Base-by-base conservation (phyloP, 805 yeast genomes). In the Yarrowia deformans region DNA sequence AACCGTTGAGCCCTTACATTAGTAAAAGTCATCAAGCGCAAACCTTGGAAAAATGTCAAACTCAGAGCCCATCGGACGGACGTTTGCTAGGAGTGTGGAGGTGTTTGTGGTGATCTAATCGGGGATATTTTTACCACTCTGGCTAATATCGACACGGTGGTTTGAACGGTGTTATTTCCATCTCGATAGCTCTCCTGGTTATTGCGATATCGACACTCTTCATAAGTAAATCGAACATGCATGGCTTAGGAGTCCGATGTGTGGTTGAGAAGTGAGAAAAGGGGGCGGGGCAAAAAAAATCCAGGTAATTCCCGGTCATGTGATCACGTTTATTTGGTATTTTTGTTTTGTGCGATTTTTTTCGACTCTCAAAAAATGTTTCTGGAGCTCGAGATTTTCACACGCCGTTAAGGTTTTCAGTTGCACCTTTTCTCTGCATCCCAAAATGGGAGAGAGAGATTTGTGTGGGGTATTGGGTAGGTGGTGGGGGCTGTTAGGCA, bases 341-440 rank as follows among this genome's bases (percentile, higher is more conserved):
- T n/a, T n/a, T n/a, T n/a, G n/a, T n/a, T n/a, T n/a, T n/a, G n/a
- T n/a, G n/a, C n/a, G n/a, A n/a, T n/a, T 23, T 23, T 23, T 23
- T 2, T 4, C 29, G 4, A 23, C 29, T 4, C 3, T 4, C 29
- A 23, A 4, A 23, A 23, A 23, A 23, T 4, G 13, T 34, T 52
- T 13, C 34, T 5, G 5, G n/a, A 8, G 60, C 63, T 56, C 48
- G 48, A 29, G 48, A 40, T 29, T 56, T 56, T 56, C 63, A 56
- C 63, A 56, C 48, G 37, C 37, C 16, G 29, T 29, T 42, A 56
- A 40, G 37, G 48, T 56, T 42, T n/a, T 19, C 14, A 29, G 63
- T 40, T 56, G 63, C 63, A 56, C 63, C 60, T 56, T 56, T 56
- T 54, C 29, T 56, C 48, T 56, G 63, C 63, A 56, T 55, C 61